Base-by-base conservation (phyloP, 768 basidiomycete genomes). In the Suillus placidus region DNA sequence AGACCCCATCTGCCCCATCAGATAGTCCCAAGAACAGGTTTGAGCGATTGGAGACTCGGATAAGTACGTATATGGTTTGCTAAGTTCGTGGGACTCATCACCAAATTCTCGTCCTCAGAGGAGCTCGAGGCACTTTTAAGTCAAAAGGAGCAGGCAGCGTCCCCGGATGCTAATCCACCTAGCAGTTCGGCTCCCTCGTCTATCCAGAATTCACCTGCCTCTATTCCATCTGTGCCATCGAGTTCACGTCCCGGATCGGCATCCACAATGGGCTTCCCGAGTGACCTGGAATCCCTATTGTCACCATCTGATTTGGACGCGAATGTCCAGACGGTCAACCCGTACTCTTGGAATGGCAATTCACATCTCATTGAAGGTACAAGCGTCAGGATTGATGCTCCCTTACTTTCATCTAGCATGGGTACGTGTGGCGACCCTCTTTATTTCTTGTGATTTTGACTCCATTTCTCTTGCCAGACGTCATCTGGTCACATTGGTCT, bases 111-210 rank as follows among this genome's bases (percentile, higher is more conserved):
- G 63, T 57, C 30, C 7, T n/a, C 58, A 92, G 91, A 81, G 72
- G 91, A 93, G 71, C 80, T 93, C 10, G 90, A 93, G 73, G 76
- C 82, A 8, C 75, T 90, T n/a, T 76, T 92, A 63, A 82, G 80
- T 30, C 87, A 90, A 70, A 89, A 86, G 69, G 83, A 88, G 51
- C 64, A 67, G 9, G 7, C 20, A 1, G 63, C 64, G 14, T n/a
- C 61, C 26, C 68, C 69, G 16, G 62, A 62, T 30, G 40, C 35
- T 18, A 52, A 43, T 37, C 54, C 60, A 23, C 61, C 64, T 30
- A 51, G 34, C n/a, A 58, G 61, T 67, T 58, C 57, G 45, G 26
- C 52, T 30, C 42, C 61, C 20, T 42, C 40, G 26, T 60, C 62
- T 4, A 40, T 32, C 35, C 66, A 63, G 72, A 68, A 14, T 12